Evolutionary conservation across 768 basidiomycete genomes (phyloP), one percentile per base, ranked within the genome.

Genomic region (Termitomyces titanicus): DNA sequence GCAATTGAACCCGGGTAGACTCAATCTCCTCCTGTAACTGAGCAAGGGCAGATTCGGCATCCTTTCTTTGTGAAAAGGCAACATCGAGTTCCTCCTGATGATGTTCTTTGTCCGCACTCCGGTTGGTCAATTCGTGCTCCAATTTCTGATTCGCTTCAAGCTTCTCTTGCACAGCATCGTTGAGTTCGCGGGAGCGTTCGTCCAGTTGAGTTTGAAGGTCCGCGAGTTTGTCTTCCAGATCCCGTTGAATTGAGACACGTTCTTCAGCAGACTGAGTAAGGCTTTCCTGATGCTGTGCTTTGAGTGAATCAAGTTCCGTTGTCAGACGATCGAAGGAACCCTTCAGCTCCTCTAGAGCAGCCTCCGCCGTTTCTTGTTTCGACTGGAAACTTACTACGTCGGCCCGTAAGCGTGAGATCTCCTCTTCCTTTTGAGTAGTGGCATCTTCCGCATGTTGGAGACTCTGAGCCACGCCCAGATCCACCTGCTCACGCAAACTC

Each of bases 91-190:
- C 70, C 38, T 61, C 57, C 51, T 61, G 64, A 62, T 73, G 68
- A 37, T 57, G 48, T 48, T 71, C 68, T 57, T 70, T 68, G 25
- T 74, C 71, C 33, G 61, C 58, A 46, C 56, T 60, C 22, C 72
- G 74, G 25, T 61, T 65, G 33, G 72, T 69, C 6, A 65, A 63
- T 54, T 79, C 70, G 7, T 73, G 65, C 59, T 73, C 71, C 5
- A 85, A 66, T 34, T 74, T 69, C 40, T 58, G 57, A 46, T 68
- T 66, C 35, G 82, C 66, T 25, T 68, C 68, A 44, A 70, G 66
- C 20, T 71, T 73, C 51, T 75, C 76, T 45, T 73, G 69, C 31
- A 70, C 66, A 24, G 70, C 68, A 27, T 66, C 63, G 24, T 77
- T 70, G 22, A 81, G 70, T 39, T 75, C 63, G 18, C 69, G 66